These are phyloP conservation scores for Lachnellula hyalina DNA, from an alignment of 2,329 filamentous ascomycete genomes.

Conservation along the genomic window DNA sequence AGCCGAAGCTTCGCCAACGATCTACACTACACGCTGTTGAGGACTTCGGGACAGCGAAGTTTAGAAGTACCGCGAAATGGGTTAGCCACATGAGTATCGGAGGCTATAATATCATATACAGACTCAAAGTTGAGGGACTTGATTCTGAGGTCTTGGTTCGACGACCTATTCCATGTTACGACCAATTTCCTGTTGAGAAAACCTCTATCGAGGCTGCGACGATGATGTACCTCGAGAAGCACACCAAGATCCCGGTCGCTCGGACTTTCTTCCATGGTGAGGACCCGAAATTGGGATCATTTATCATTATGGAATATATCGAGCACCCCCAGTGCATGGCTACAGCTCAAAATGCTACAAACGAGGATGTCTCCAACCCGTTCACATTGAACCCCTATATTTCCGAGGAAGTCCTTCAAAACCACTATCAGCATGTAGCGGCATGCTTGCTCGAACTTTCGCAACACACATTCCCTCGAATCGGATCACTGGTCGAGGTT, in stretches of 20 bases:
- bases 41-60: neutral
- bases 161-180: conserved; percentile 27
- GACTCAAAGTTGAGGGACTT: neutral
- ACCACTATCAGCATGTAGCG: conserved; percentile 5
- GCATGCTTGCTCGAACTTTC: conserved; percentile 5
- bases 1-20: neutral
- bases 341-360: neutral
- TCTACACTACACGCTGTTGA: neutral
- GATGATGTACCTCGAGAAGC: conserved; percentile 16
- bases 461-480: conserved; percentile 1
- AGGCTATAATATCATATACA: conserved; percentile 5
- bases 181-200: conserved; percentile 28
- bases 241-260: conserved; percentile 26
- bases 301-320: conserved; percentile 34
- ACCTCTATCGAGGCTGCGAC: conserved; percentile 26
- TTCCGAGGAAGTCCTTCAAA: neutral
- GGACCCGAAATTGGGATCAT: conserved; percentile 27
- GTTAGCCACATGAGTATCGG: neutral
- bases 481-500: conserved; percentile 8
- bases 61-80: neutral
- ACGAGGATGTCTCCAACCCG: conserved; percentile 27
- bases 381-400: conserved; percentile 27
- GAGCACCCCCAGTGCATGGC: neutral
- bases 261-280: conserved; percentile 20
- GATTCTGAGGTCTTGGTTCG: conserved; percentile 7